A percentile compares a stretch with the other conserved stretches of the same genome.
Evolutionary conservation across 371 early-diverging fungal species (phyloP).

Genomic region (Mucor irregularis): DNA sequence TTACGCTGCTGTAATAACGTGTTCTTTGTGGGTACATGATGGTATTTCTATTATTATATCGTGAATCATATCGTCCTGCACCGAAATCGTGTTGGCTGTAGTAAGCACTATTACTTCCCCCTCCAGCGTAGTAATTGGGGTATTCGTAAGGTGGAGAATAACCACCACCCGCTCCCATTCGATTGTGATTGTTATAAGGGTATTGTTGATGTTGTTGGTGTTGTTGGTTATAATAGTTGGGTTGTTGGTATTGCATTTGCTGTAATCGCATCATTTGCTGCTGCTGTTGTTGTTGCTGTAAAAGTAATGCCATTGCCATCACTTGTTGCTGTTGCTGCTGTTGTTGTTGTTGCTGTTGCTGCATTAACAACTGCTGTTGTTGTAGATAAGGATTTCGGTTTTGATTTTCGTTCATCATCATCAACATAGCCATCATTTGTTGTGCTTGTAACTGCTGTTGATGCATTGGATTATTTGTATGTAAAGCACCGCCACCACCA

Average conservation of each 20-base stretch:
- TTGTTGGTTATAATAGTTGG: background rate
- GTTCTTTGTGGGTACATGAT: background rate
- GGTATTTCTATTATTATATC: background rate
- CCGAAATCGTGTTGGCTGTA: background rate
- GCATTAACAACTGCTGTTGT: conserved; percentile 3
- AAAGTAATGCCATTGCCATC: background rate
- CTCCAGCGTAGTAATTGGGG: background rate
- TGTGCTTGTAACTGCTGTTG: background rate
- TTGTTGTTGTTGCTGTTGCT: conserved; percentile 1
- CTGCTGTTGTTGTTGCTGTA: background rate
- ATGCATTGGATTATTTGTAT: background rate
- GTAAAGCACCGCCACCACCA: background rate
- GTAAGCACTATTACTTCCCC: background rate
- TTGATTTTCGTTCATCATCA: background rate
- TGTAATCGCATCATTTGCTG: background rate
- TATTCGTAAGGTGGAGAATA: too few relatives aligned
- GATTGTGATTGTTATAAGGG: background rate
- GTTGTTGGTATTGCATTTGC: background rate
- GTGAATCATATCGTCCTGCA: background rate
- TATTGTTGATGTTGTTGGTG: background rate
- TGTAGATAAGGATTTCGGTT: background rate
- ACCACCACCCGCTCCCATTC: too few relatives aligned
- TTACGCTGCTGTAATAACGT: conserved; percentile 1
- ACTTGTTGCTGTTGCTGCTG: conserved; percentile 3
- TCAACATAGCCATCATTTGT: conserved; percentile 1